Evolutionary conservation across 1,284 basidiomycete species (phyloP), one percentile per base, ranked within the genome.

Genomic region (Leccinum holopus): DNA sequence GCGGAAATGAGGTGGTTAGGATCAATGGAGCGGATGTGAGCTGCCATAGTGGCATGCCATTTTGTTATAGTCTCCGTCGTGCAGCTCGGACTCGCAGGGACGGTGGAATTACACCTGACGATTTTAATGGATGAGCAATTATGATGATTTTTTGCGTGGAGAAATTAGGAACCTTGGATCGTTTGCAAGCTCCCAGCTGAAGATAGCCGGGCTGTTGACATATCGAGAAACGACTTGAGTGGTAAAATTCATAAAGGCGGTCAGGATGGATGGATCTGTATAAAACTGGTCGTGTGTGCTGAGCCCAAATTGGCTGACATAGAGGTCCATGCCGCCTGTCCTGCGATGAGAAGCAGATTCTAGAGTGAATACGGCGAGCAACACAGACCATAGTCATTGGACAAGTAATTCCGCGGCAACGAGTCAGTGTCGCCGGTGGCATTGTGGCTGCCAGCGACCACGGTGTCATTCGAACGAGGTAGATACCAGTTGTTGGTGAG

Each of bases 401-500:
- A 85, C 39, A 88, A 68, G 58, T 76, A 79, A 62, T 85, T 85
- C 33, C 84, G 78, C 10, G 84, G 81, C 16, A 80, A 69, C 8
- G 76, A 71, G 44, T 81, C 80, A 44, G 78, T 77, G 37, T 71
- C 72, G 4, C 62, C 44, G 16, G 76, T 76, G 5, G 77, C 70
- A 68, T 80, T 79, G 44, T 78, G 61, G 66, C 7, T 57, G 56
- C 18, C 11, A 57, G 14, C n/a, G 41, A n/a, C 41, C 41, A 44
- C 41, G 32, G 68, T 67, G 55, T 3, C 66, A 61, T 62, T 70
- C 59, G 51, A 63, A 44, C 60, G 65, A 57, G 66, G 69, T 0
- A 83, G 84, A 66, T 81, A 81, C 87, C 88, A 91, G 66, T 91
- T 90, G 68, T 90, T 91, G 21, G 87, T 87, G 64, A 91, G 82